Base-by-base conservation (phyloP, 2,329 filamentous ascomycete species). In the Periconia macrospinosa region DNA sequence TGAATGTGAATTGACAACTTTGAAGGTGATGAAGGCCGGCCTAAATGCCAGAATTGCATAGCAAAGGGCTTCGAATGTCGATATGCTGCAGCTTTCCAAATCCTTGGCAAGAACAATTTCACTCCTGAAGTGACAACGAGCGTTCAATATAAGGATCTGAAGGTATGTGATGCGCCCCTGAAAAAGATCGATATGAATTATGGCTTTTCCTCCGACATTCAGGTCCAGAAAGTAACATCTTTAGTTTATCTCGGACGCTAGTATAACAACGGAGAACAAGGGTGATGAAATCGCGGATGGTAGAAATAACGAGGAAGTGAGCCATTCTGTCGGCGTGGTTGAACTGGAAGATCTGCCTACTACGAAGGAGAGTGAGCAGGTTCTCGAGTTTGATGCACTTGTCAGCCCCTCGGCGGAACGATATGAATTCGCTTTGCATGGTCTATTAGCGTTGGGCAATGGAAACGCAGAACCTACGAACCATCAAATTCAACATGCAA, bases 21-120 rank as follows among this genome's bases (percentile, higher is more conserved):
- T 20, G 30, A 52, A 82, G 79, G 81, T 54, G 80, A 83, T 53
- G 81, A 83, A 65, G 67, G 67, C 14, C 82, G 80, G 57, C 81
- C 81, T 3, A 65, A 65, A 2, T 83, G 81, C 42, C 75, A 74
- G 42, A 78, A 80, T 56, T 83, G 81, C 53, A 62, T 75, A 15
- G 70, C 73, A 1, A 77, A 79, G 33, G 74, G 75, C 9, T 76
- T 80, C 30, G 72, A 78, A 41, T 83, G 81, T 62, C 73, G 75
- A 35, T 83, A 82, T 59, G 78, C 78, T 11, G 72, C 76, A 2
- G 70, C 75, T 17, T 67, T 82, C 41, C 79, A 76, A 0, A 82
- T 83, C 57, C 61, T 81, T 2, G 71, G 76, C 8, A 81, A 81
- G 61, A 82, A 82, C 57, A 75, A 75, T 6, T 73, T 76, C 44